Evolutionary conservation across 352 stramenopile genomes (phyloP), one percentile per base, ranked within the genome.

Genomic region (Phytopythium kandeliae): DNA sequence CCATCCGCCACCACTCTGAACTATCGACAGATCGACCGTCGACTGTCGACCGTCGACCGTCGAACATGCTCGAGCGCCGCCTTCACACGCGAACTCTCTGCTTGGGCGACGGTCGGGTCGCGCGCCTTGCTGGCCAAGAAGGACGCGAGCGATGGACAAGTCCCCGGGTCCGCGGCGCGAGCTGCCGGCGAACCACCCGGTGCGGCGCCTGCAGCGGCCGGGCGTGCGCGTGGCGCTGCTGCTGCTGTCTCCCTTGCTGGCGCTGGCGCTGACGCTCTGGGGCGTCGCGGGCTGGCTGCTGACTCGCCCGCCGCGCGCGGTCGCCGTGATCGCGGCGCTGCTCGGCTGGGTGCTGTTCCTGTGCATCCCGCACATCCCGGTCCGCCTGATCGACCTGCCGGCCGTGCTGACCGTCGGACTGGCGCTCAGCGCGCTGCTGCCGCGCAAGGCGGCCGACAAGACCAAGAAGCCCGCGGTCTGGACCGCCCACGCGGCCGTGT

Each of bases 261-360:
- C 67, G 54, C 58, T 80, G 4, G 25, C 78, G n/a, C 58, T 89
- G 37, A 46, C 64, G 33, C 41, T 86, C 25, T 92, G 78, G 78
- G 69, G 74, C 12, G 4, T 76, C 31, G 25, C 86, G 13, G 71
- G 78, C 19, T 65, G 67, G 19, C 9, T 85, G 4, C 58, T 92
- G 22, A 84, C 74, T 4, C 65, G 78, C 2, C 62, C 80, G 3
- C 35, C 55, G 13, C 63, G 67, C 19, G 45, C 56, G 22, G 67
- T 80, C 51, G 74, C 62, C 3, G 54, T 25, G 17, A 30, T 63
- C 21, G 48, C 65, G 2, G 35, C 74, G 17, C 38, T 54, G 24
- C 15, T 67, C 13, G 62, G 67, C 28, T 78, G 74, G 69, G 52
- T 63, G n/a, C 45, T 90, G 22, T 88, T 76, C 48, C 57, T 86